Evolutionary conservation across 441 rosid genomes (phyloP), one percentile per base, ranked within the genome.

Genomic region (Gossypium schwendimanii): DNA sequence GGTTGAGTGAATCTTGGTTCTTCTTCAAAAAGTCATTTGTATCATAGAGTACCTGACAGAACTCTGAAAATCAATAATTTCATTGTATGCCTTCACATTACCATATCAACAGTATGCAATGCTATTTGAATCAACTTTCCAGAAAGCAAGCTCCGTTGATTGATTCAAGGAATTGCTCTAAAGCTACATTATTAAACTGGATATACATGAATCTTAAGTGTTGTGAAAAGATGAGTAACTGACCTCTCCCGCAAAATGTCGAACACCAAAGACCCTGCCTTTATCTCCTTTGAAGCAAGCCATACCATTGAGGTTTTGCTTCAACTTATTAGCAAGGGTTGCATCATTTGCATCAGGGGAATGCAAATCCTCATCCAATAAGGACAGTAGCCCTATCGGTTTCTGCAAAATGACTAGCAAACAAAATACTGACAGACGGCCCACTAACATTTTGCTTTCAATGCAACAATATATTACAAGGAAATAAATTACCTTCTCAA

Each of bases 221-320:
- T 21, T 69, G 53, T 36, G 5, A 20, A 41, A 65, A 74, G 69
- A 66, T 12, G 33, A 74, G 69, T 70, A 77, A 82, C 89, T 84
- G 14, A 95, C 99, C 92, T 95, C 92, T 76, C 94, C 97, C 23
- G 98, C 97, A 79, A 89, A 93, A 82, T 95, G 98, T 21, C 72
- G 79, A 78, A 95, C 77, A 57, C 87, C 72, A 61, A 95, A 95
- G 70, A 92, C 91, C 76, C 94, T 87, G 69, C 93, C 94, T 77
- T 91, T 90, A 78, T 90, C 93, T 73, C 89, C 98, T 82, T 84
- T 90, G 81, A 93, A 92, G 89, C 86, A 85, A 78, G 94, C 78
- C 79, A 84, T 87, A 70, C 76, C 72, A 81, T 74, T 85, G 82
- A 93, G 75, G 75, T 93, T 96, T 81, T 91, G 93, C 81, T 91